phyloP scores from a whole-genome alignment of 306 rosid species.

The Abrus precatorius region DNA sequence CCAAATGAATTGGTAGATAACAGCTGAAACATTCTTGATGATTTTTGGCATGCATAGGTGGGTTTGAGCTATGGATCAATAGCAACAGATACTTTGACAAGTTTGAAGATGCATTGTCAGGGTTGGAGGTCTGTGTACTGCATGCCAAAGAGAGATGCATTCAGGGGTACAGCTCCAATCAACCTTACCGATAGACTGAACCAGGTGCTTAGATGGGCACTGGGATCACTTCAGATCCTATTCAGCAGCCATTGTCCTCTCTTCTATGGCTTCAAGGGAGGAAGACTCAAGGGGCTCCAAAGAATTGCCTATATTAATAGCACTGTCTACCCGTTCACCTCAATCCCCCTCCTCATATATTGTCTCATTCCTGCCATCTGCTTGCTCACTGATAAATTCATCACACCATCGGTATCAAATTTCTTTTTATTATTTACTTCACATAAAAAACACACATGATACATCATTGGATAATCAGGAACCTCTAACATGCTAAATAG shows the following conservation, averaged over 20 bases:
- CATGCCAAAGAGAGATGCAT: slow-evolving; percentile 86
- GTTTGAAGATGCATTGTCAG: slow-evolving; percentile 89
- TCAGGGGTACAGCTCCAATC: slow-evolving; percentile 95
- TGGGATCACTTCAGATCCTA: slow-evolving; percentile 94
- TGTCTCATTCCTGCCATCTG: slow-evolving; percentile 90
- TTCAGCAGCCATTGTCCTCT: slow-evolving; percentile 94
- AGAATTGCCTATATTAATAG: slow-evolving; percentile 84
- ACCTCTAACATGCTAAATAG: neutral
- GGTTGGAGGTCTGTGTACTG: slow-evolving; percentile 97
- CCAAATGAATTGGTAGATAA: neutral
- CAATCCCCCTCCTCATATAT: slow-evolving; percentile 86
- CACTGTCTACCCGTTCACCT: slow-evolving; percentile 93
- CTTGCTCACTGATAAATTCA: slow-evolving; percentile 96
- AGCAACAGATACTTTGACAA: slow-evolving; percentile 84
- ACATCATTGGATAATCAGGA: slow-evolving; percentile 7
- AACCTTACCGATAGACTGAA: slow-evolving; percentile 92
- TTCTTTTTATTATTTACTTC: neutral
- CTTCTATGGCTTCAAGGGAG: slow-evolving; percentile 74
- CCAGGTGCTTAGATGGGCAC: slow-evolving; percentile 96
- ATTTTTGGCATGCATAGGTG: slow-evolving; percentile 59
- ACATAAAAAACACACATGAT: neutral
- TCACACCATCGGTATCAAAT: slow-evolving; percentile 84
- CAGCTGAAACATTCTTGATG: slow-evolving; percentile 36
- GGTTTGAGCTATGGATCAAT: slow-evolving; percentile 94
- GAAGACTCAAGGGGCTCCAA: slow-evolving; percentile 92